Base-by-base conservation (phyloP, 345 rosid species). In the Brassica incana region DNA sequence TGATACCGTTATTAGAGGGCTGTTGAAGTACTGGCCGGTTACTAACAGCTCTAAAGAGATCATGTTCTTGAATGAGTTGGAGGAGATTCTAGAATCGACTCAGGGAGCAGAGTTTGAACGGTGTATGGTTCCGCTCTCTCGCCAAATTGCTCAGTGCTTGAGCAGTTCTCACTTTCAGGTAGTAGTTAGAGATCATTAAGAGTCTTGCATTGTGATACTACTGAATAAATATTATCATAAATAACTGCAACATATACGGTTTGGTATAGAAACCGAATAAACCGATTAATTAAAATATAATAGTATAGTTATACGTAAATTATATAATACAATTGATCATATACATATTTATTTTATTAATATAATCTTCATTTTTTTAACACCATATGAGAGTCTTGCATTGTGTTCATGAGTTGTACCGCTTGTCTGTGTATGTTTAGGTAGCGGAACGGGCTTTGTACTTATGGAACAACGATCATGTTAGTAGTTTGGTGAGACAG, bases 11-110 rank as follows among this genome's bases (percentile, higher is more conserved):
- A 88, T 92, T 70, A 85, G 88, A 84, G 96, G 94, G 54, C 80
- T 94, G n/a, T 82, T 94, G 43, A 94, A 94, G 86, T 94, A 89
- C 77, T 94, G 97, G 98, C 98, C 97, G 0, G 71, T 92, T 73
- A 89, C 95, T 68, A 94, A 92, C 74, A 92, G 97, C 80, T 88
- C 97, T 40, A 94, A 94, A 91, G 98, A 92, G 77, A 92, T 92
- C 78, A 89, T 94, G 94, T 94, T 92, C 86, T 86, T 94, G 52
- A 88, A 86, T 79, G 98, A 90, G 71, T 78, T 94, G 87, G 98
- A 94, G 83, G 98, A 94, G 84, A 85, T 92, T 43, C 74, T 94
- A 50, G 97, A 94, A 85, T 92, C 89, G 29, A 92, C 97, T 71
- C 96, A 89, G 68, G 84, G 79, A 62, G 69, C 92, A n/a, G 98